A percentile compares a stretch with the other conserved stretches of the same genome.
Conservation (phyloP, 495 filamentous ascomycete species). For the Aspergillus mulundensis region DNA sequence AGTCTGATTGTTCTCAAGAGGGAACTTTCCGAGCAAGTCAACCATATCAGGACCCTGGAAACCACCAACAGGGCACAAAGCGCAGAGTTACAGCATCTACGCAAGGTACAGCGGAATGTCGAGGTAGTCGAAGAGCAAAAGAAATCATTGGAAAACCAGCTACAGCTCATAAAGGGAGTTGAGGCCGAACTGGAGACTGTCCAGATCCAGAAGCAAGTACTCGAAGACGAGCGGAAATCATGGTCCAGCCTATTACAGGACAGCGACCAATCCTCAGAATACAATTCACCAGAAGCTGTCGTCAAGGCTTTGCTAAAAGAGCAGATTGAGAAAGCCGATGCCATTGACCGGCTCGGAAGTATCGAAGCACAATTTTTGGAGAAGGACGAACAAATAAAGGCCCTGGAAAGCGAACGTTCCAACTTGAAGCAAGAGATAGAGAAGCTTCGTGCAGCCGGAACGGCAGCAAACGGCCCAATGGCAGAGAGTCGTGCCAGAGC, state of each 20-base stretch:
- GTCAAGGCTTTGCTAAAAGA: slow-evolving; percentile 80
- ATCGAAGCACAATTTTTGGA: slow-evolving; percentile 75
- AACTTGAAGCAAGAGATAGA: slow-evolving; percentile 63
- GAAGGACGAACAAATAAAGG: slow-evolving; percentile 72
- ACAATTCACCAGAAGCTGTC: slow-evolving; percentile 83
- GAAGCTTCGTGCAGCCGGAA: slow-evolving; percentile 48
- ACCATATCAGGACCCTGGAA: slow-evolving; percentile 82
- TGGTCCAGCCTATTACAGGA: slow-evolving; percentile 85
- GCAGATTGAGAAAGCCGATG: slow-evolving; percentile 68
- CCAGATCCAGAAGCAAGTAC: slow-evolving; percentile 73
- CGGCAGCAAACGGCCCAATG: slow-evolving; percentile 30
- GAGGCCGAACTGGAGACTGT: slow-evolving; percentile 72
- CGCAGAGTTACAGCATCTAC: slow-evolving; percentile 74
- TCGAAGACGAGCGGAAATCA: slow-evolving; percentile 81
- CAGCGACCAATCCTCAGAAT: slow-evolving; percentile 61
- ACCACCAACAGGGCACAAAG: slow-evolving; percentile 71
- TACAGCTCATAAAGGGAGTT: slow-evolving; percentile 71
- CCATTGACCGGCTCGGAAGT: slow-evolving; percentile 72
- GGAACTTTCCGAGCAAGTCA: slow-evolving; percentile 84
- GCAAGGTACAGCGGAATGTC: slow-evolving; percentile 74
- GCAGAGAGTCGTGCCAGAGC: slow-evolving; percentile 55
- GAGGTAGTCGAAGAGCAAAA: slow-evolving; percentile 98
- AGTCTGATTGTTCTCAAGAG: slow-evolving; percentile 76
- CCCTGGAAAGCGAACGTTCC: slow-evolving; percentile 63
- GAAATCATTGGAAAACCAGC: slow-evolving; percentile 67